Evolutionary conservation across 2,329 filamentous ascomycete genomes (phyloP).

Genomic region (Penicillium sp.): DNA sequence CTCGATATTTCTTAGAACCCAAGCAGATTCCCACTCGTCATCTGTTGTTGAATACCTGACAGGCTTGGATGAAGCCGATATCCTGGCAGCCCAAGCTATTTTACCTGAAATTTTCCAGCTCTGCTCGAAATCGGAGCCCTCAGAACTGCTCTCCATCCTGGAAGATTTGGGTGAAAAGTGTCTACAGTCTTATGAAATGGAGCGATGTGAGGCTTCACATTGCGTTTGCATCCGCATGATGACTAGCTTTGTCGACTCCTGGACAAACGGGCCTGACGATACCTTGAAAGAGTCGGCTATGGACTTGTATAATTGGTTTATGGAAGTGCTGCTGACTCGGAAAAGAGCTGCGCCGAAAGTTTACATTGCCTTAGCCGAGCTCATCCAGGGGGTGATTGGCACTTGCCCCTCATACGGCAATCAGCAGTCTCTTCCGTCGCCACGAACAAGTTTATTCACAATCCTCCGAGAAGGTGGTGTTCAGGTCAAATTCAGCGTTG

Average conservation of each 20-base stretch:
- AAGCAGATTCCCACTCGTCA: slow-evolving; percentile 8
- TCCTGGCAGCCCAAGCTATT: slow-evolving; percentile 37
- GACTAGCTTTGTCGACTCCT: slow-evolving; percentile 61
- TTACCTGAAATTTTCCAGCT: slow-evolving; percentile 33
- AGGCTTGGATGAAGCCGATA: slow-evolving; percentile 38
- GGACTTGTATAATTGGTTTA: slow-evolving; percentile 77
- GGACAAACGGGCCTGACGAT: slow-evolving; percentile 58
- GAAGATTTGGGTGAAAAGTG: slow-evolving; percentile 50
- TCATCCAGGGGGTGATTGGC: slow-evolving; percentile 70
- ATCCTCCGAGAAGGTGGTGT: slow-evolving; percentile 68
- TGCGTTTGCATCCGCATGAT: slow-evolving; percentile 68
- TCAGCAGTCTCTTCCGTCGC: slow-evolving; percentile 59
- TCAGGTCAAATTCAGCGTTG: slow-evolving; percentile 72
- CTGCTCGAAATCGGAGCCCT: slow-evolving; percentile 31
- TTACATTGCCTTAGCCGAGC: slow-evolving; percentile 64
- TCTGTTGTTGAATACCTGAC: slow-evolving; percentile 39
- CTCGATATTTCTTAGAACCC: slow-evolving; percentile 29
- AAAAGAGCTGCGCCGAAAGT: slow-evolving; percentile 68
- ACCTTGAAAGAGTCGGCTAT: slow-evolving; percentile 65
- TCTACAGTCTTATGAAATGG: slow-evolving; percentile 59
- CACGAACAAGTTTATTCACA: slow-evolving; percentile 70
- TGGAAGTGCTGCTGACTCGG: slow-evolving; percentile 64
- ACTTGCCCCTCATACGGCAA: slow-evolving; percentile 66
- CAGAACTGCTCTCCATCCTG: slow-evolving; percentile 47
- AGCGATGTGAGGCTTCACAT: slow-evolving; percentile 72